Evolutionary conservation across 2,329 filamentous ascomycete genomes (phyloP).

Genomic region (Elsinoe perseae): DNA sequence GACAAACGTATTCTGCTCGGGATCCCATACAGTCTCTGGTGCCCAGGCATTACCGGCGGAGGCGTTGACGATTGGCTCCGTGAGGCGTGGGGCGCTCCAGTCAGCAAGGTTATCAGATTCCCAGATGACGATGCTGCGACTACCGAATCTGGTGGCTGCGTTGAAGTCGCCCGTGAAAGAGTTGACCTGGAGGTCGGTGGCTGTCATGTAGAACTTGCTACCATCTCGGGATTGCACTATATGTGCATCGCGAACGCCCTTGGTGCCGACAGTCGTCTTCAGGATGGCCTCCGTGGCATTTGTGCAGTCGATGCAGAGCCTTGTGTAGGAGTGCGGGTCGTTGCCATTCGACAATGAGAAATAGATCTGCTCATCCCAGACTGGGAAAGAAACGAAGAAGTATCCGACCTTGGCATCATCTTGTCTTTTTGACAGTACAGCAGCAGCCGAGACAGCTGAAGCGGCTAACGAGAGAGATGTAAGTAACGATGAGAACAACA

Average conservation of each 20-base stretch:
- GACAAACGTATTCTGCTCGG: slow-evolving; percentile 15
- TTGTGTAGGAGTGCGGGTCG: slow-evolving; percentile 18
- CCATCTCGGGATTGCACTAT: slow-evolving; percentile 17
- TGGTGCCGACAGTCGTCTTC: slow-evolving; percentile 17
- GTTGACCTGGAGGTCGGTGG: slow-evolving; percentile 22
- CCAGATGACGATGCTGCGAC: slow-evolving; percentile 20
- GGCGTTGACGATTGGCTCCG: slow-evolving; percentile 14
- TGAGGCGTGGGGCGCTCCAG: slow-evolving; percentile 18
- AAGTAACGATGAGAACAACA: neutral
- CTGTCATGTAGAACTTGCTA: slow-evolving; percentile 20
- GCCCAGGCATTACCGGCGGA: slow-evolving; percentile 20
- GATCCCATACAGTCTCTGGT: slow-evolving; percentile 19
- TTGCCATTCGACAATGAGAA: slow-evolving; percentile 20
- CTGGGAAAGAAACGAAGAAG: slow-evolving; percentile 23
- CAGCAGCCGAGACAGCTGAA: neutral
- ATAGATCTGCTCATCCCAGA: slow-evolving; percentile 27
- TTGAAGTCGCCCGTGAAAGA: slow-evolving; percentile 23
- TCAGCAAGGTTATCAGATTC: slow-evolving; percentile 17
- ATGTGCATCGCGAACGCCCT: slow-evolving; percentile 19
- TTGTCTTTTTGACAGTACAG: slow-evolving; percentile 3
- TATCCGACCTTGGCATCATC: slow-evolving; percentile 18
- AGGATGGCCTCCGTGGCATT: slow-evolving; percentile 18
- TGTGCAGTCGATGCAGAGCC: slow-evolving; percentile 11
- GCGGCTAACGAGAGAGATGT: neutral
- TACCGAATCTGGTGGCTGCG: slow-evolving; percentile 22